Conservation (phyloP, 768 basidiomycete genomes). For the Pulveroboletus ravenelii region DNA sequence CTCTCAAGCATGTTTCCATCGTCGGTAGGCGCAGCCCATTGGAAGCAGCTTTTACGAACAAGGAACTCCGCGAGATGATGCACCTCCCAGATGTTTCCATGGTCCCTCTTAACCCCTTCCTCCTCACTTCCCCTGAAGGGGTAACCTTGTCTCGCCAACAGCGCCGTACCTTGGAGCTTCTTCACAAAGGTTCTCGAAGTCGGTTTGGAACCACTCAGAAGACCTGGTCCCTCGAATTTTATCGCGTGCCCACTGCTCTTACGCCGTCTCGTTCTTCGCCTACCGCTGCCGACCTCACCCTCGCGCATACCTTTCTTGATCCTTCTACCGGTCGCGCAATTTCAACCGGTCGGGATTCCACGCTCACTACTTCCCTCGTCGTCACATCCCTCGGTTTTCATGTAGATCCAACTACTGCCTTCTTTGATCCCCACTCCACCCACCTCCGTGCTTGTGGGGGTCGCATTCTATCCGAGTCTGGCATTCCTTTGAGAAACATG, state of each 20-base stretch:
- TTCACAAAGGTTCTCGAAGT: conserved; percentile 58
- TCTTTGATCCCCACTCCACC: conserved; percentile 51
- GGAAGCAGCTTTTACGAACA: conserved; percentile 87
- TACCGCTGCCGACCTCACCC: conserved; percentile 39
- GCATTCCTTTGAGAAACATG: conserved; percentile 48
- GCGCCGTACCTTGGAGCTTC: conserved; percentile 58
- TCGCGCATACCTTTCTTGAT: conserved; percentile 61
- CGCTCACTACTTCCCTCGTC: conserved; percentile 66
- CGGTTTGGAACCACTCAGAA: conserved; percentile 47
- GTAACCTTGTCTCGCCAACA: conserved; percentile 55
- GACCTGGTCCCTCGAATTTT: conserved; percentile 82
- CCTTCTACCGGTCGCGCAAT: conserved; percentile 43
- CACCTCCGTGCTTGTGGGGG: conserved; percentile 54
- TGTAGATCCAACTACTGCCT: conserved; percentile 55
- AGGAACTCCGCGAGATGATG: conserved; percentile 87
- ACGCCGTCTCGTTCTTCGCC: conserved; percentile 18
- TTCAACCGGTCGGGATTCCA: conserved; percentile 51
- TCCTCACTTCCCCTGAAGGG: conserved; percentile 37
- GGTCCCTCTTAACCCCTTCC: conserved; percentile 49
- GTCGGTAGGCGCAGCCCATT: conserved; percentile 83
- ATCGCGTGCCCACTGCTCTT: conserved; percentile 61
- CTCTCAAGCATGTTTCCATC: conserved; percentile 74
- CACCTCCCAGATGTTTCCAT: conserved; percentile 59
- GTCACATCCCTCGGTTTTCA: conserved; percentile 87
- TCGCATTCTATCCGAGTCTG: conserved; percentile 42